Evolutionary conservation across 169 alveolate genomes (phyloP).

Genomic region (Eimeria sp.): DNA sequence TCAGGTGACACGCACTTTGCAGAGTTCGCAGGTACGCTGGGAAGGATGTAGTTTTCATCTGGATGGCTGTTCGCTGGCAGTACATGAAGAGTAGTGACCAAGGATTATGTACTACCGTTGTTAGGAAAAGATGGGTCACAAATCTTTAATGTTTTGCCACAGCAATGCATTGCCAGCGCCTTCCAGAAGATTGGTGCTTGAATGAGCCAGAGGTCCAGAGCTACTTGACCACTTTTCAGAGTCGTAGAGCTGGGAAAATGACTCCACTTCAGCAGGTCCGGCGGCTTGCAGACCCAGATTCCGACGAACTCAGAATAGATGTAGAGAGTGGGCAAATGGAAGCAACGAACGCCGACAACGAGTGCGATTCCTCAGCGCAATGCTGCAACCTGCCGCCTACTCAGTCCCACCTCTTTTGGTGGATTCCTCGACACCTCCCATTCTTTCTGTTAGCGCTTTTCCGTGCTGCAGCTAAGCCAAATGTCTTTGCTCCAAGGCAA

Average conservation of each 20-base stretch:
- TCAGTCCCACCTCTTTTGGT: constrained; percentile 56
- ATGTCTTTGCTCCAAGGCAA: constrained; percentile 70
- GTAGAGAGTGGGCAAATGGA: constrained; percentile 23
- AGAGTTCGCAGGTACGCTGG: constrained; percentile 66
- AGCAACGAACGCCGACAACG: neutral
- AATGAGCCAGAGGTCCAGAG: constrained; percentile 69
- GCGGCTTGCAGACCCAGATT: constrained; percentile 57
- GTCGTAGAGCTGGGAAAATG: constrained; percentile 15
- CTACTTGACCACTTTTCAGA: constrained; percentile 29
- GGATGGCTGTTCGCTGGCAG: neutral
- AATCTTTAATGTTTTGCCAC: neutral
- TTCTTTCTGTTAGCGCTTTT: constrained; percentile 68
- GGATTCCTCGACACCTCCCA: constrained; percentile 75
- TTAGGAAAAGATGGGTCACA: neutral
- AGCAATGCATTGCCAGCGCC: constrained; percentile 72
- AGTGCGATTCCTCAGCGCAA: constrained; percentile 50
- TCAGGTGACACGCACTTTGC: constrained; percentile 82
- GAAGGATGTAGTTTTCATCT: neutral
- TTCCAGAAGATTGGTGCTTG: constrained; percentile 61
- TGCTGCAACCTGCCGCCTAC: constrained; percentile 40
- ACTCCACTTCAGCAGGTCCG: constrained; percentile 64
- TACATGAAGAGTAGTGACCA: neutral
- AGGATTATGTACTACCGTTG: neutral
- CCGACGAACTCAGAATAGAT: neutral
- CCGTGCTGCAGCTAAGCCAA: constrained; percentile 59